Percentiles rank a stretch among this genome's conserved stretches.
phyloP scores from a whole-genome alignment of 768 basidiomycete species.

The Boletellus emodensis region DNA sequence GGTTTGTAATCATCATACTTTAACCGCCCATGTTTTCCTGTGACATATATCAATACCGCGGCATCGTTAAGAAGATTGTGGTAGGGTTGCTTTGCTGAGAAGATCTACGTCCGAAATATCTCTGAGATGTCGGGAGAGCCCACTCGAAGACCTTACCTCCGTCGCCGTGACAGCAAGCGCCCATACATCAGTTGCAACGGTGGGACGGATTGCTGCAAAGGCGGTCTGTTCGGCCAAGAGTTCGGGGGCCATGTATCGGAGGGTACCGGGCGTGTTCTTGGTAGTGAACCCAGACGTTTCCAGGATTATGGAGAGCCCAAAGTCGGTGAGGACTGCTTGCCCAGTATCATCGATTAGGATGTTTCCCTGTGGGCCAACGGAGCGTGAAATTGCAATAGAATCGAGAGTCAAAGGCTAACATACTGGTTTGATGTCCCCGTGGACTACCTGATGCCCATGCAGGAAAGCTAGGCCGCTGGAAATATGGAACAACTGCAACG shows the following conservation, averaged over 20 bases:
- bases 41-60: slow-evolving; percentile 17
- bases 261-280: slow-evolving; percentile 31
- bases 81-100: slow-evolving; percentile 23
- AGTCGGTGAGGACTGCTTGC: slow-evolving; percentile 35
- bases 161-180: slow-evolving; percentile 36
- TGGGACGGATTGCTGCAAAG: slow-evolving; percentile 17
- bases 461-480: slow-evolving; percentile 23
- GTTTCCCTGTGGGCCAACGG: slow-evolving; percentile 28
- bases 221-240: slow-evolving; percentile 21
- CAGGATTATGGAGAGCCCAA: slow-evolving; percentile 38
- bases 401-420: slow-evolving; percentile 3
- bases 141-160: slow-evolving; percentile 22
- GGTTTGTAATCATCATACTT: slow-evolving; percentile 17
- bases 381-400: not conserved
- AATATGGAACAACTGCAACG: slow-evolving; percentile 18
- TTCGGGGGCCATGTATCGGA: slow-evolving; percentile 40
- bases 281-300: slow-evolving; percentile 36
- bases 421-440: slow-evolving; percentile 39
- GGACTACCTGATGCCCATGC: slow-evolving; percentile 24
- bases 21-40: slow-evolving; percentile 6
- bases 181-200: slow-evolving; percentile 33
- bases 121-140: not conserved
- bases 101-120: slow-evolving; percentile 13
- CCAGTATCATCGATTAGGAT: slow-evolving; percentile 32
- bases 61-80: slow-evolving; percentile 11